A percentile compares a stretch with the other conserved stretches of the same genome.
These are phyloP conservation scores for Abrus precatorius DNA, from an alignment of 306 rosid genomes.

Conservation along the genomic window DNA sequence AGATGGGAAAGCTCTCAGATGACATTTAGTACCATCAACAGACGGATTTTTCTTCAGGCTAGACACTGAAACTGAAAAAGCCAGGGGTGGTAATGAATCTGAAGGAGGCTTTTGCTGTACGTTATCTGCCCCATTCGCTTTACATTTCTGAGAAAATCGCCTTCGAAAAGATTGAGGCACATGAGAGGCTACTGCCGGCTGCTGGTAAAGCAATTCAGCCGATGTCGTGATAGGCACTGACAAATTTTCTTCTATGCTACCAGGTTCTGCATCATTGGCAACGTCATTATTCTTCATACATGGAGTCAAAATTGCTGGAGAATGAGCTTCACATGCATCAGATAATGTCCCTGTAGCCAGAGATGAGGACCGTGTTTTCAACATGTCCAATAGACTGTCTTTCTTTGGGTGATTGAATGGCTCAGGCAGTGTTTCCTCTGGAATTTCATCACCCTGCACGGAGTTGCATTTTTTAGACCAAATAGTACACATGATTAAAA, in stretches of 20 bases:
- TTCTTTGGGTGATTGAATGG: constrained; percentile 62
- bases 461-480: constrained; percentile 45
- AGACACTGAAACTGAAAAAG: constrained; percentile 35
- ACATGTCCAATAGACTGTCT: constrained; percentile 23
- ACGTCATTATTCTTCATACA: constrained; percentile 34
- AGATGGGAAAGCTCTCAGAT: constrained; percentile 27
- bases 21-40: constrained; percentile 39
- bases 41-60: constrained; percentile 26
- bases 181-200: constrained; percentile 59
- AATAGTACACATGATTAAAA: constrained; percentile 3
- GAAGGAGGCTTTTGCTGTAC: constrained; percentile 17
- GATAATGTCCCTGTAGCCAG: too few species aligned
- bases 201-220: constrained; percentile 47
- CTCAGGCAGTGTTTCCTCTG: constrained; percentile 74
- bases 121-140: constrained; percentile 34
- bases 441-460: constrained; percentile 77
- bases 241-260: constrained; percentile 24
- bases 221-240: constrained; percentile 33
- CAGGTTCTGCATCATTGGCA: constrained; percentile 25
- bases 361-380: not conserved
- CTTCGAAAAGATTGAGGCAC: constrained; percentile 60
- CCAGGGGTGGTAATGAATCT: constrained; percentile 38
- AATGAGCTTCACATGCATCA: too few species aligned
- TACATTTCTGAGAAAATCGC: constrained; percentile 55
- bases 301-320: constrained; percentile 33